Conservation (phyloP, 2,329 filamentous ascomycete species). For the Arthrocladium fulminans region DNA sequence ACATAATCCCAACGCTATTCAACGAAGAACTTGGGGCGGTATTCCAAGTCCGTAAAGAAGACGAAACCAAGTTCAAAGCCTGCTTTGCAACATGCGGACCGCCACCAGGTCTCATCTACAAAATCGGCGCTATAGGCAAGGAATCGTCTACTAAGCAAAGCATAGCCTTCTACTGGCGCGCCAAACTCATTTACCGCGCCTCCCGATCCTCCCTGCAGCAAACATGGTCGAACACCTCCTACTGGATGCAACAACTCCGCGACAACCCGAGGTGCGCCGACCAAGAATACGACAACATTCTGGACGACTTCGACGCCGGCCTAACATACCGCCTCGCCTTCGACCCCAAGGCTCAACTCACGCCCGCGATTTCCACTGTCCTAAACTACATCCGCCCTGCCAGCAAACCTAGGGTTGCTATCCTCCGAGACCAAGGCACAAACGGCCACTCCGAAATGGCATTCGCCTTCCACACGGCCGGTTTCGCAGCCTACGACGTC, state of each 20-base stretch:
- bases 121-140: slow-evolving; percentile 67
- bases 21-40: slow-evolving; percentile 94
- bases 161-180: slow-evolving; percentile 64
- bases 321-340: slow-evolving; percentile 76
- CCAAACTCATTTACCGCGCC: slow-evolving; percentile 59
- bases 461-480: slow-evolving; percentile 83
- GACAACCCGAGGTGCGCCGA: slow-evolving; percentile 86
- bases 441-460: slow-evolving; percentile 98
- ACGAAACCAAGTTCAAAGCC: slow-evolving; percentile 76
- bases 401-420: slow-evolving; percentile 68
- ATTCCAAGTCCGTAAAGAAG: slow-evolving; percentile 81
- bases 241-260: slow-evolving; percentile 80
- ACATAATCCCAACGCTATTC: slow-evolving; percentile 72
- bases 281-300: slow-evolving; percentile 66
- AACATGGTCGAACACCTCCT: slow-evolving; percentile 80
- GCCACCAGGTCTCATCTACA: slow-evolving; percentile 69
- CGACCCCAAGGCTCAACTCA: slow-evolving; percentile 60
- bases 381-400: slow-evolving; percentile 53
- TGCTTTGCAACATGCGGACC: slow-evolving; percentile 88
- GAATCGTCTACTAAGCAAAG: slow-evolving; percentile 58
- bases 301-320: slow-evolving; percentile 69
- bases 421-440: slow-evolving; percentile 89
- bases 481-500: slow-evolving; percentile 84
- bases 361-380: slow-evolving; percentile 28
- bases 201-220: slow-evolving; percentile 68